phyloP scores from a whole-genome alignment of 2,329 filamentous ascomycete genomes.

The Chalaropsis ovoidea region DNA sequence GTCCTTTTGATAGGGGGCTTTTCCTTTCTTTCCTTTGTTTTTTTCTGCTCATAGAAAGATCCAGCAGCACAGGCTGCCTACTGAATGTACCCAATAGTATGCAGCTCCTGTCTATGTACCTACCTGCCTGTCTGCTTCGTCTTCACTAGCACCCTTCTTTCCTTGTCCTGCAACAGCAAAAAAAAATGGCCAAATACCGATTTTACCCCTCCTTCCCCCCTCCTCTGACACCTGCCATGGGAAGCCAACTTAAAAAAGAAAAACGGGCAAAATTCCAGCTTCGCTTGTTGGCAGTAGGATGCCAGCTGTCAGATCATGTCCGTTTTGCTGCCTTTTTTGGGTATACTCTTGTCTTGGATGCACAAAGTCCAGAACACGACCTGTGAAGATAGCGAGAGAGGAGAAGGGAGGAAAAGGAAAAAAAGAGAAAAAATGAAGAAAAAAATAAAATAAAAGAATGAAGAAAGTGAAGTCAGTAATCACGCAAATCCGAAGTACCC shows the following conservation, averaged over 20 bases:
- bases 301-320: slow-evolving; percentile 6
- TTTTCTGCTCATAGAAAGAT: no score
- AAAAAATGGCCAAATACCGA: no score
- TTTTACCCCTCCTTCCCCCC: neutral
- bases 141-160: no score
- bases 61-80: no score
- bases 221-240: neutral
- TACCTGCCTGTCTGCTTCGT: no score
- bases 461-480: neutral
- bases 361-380: neutral
- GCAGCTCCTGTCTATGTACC: no score
- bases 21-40: no score
- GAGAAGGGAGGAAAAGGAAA: no score
- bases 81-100: no score
- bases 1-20: no score
- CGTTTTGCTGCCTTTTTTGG: neutral
- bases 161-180: neutral
- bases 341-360: neutral
- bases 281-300: neutral
- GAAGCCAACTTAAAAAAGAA: neutral
- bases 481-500: no score
- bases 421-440: neutral
- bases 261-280: neutral
- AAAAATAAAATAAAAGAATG: neutral
- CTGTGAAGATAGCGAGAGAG: no score